Conservation (phyloP, 2,329 filamentous ascomycete genomes). For the Ascocoryne sarcoides region DNA sequence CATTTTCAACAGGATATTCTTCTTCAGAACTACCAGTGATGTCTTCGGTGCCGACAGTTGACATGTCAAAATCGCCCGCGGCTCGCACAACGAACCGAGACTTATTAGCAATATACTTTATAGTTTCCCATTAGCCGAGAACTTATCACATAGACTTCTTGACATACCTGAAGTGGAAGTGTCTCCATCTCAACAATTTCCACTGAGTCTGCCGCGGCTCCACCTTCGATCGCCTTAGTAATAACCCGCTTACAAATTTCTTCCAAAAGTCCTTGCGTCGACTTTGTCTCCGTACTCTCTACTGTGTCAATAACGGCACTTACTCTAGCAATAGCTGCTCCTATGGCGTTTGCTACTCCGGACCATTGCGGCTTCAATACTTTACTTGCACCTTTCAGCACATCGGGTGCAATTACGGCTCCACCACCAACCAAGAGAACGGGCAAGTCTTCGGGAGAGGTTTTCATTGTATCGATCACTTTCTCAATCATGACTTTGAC, state of each 20-base stretch:
- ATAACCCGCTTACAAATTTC: constrained; percentile 11
- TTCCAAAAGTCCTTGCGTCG: constrained; percentile 11
- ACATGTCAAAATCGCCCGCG: constrained; percentile 43
- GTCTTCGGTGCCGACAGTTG: neutral
- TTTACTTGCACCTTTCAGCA: constrained; percentile 39
- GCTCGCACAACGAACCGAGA: constrained; percentile 49
- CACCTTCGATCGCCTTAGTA: constrained; percentile 13
- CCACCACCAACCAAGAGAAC: constrained; percentile 50
- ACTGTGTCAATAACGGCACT: constrained; percentile 21
- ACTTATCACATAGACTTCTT: neutral
- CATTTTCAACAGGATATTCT: neutral
- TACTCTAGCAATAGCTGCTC: constrained; percentile 38
- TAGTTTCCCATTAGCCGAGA: too few relatives aligned
- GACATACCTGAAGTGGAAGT: constrained; percentile 9
- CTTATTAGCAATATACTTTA: constrained; percentile 25
- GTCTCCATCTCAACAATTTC: constrained; percentile 14
- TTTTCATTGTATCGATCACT: constrained; percentile 47
- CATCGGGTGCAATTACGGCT: constrained; percentile 36
- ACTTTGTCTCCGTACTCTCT: constrained; percentile 12
- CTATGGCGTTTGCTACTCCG: constrained; percentile 49
- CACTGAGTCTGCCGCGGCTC: constrained; percentile 14
- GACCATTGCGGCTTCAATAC: constrained; percentile 41
- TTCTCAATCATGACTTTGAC: constrained; percentile 37
- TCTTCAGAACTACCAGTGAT: neutral
- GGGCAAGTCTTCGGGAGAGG: constrained; percentile 41